Base-by-base conservation (phyloP, 1,284 basidiomycete genomes). In the Fomitopsis betulina region DNA sequence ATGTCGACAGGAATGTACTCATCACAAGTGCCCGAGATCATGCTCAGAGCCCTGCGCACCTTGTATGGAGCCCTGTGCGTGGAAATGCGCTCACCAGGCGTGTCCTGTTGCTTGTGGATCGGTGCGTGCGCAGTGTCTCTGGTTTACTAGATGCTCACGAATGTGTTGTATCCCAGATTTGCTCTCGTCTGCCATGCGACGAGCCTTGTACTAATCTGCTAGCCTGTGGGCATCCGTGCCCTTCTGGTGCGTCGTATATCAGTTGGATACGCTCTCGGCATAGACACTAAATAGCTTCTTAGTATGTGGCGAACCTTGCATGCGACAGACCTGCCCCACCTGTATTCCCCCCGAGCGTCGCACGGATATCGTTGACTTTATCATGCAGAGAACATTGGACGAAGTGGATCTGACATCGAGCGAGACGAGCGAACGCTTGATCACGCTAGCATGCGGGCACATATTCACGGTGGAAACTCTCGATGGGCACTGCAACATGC, bases 41-140 rank as follows among this genome's bases (percentile, higher is more conserved):
- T 91, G 89, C 64, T 80, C 75, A 5, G 71, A 69, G 1, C 78
- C 80, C 1, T 91, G 89, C 64, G 76, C 82, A 0, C 85, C 86
- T 0, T 91, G 89, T 67, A 78, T 83, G 66, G 78, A 85, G 60
- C 71, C 76, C 0, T 89, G 87, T 63, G 72, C 71, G 2, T 89
- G 87, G 67, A 54, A 35, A 64, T 90, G 88, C 64, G 62, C 74
- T 9, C 85, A 89, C 61, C 65, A 76, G 27, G 53, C 50, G 13
- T 91, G 89, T 58, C 81, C 81, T 0, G 77, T 88, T n/a, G 79
- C 84, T 0, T 91, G 89, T 63, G 87, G 86, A 12, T 87, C 85
- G 33, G 87, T 88, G 60, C 72, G 84, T 75, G 2, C 7, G 3
- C 35, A 13, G 25, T 39, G n/a, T 23, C 8, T 8, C n/a, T 21